Evolutionary conservation across 2,329 filamentous ascomycete species (phyloP).

Genomic region (Neopestalotiopsis clavispora): DNA sequence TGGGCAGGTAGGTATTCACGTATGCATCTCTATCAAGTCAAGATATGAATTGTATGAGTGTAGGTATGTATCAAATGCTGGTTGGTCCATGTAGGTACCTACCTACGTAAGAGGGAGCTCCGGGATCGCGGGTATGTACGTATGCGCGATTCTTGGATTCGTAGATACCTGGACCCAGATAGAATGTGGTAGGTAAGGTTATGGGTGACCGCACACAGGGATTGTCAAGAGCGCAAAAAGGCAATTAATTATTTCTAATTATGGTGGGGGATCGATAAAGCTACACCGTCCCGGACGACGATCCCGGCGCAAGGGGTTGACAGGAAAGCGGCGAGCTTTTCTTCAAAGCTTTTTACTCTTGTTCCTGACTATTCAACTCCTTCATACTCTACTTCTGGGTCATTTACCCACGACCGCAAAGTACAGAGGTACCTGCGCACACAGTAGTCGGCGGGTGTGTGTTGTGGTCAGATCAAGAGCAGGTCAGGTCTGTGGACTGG

Average conservation of each 20-base stretch:
- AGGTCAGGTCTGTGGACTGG: neutral
- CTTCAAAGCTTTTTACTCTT: neutral
- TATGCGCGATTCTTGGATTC: neutral
- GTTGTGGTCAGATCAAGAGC: neutral
- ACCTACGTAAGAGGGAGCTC: neutral
- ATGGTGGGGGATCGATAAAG: slow-evolving; percentile 2
- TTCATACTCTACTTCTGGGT: neutral
- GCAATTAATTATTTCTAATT: slow-evolving; percentile 4
- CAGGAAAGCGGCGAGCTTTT: neutral
- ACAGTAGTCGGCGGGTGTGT: neutral
- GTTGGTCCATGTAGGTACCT: neutral
- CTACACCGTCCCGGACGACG: neutral
- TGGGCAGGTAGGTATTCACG: neutral
- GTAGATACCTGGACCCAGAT: neutral
- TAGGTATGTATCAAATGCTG: neutral
- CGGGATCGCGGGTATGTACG: neutral
- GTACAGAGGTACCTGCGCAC: neutral
- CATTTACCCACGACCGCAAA: neutral
- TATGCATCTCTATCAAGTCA: neutral
- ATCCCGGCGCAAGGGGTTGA: neutral
- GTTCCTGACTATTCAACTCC: neutral
- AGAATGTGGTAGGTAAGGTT: neutral
- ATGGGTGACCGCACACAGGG: neutral
- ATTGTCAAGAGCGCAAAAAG: neutral
- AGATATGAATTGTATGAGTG: neutral